Conservation (phyloP, 768 basidiomycete genomes). For the Podaxis sp. region DNA sequence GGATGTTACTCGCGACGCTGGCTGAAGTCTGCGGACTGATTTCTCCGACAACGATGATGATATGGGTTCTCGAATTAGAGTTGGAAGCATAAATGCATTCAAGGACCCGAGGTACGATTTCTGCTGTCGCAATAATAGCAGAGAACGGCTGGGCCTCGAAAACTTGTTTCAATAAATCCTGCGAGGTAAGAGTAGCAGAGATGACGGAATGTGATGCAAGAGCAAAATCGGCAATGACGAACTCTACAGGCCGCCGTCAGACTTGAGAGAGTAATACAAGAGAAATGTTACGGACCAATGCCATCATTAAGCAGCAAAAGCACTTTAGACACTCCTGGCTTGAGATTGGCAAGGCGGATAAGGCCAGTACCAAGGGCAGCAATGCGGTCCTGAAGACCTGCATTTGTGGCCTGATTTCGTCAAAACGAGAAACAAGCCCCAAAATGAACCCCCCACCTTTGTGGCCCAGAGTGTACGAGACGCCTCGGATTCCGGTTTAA, state of each 20-base stretch:
- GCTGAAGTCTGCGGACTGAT: conserved; percentile 43
- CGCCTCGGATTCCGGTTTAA: conserved; percentile 63
- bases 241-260: conserved; percentile 46
- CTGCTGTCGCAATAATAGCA: conserved; percentile 70
- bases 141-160: conserved; percentile 65
- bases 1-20: conserved; percentile 49
- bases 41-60: conserved; percentile 74
- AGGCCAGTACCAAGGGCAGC: conserved; percentile 75
- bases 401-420: conserved; percentile 64
- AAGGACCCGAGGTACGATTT: conserved; percentile 65
- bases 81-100: conserved; percentile 67
- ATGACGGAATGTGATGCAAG: conserved; percentile 67
- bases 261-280: not conserved
- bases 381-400: conserved; percentile 66
- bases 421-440: conserved; percentile 1
- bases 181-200: conserved; percentile 63
- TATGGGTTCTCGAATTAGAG: conserved; percentile 44
- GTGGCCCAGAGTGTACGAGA: conserved; percentile 79
- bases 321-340: conserved; percentile 61
- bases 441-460: conserved; percentile 42
- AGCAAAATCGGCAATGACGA: conserved; percentile 76
- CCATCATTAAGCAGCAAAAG: conserved; percentile 78
- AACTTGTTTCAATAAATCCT: conserved; percentile 59
- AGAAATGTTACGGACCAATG: conserved; percentile 48
- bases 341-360: conserved; percentile 50